phyloP scores from a whole-genome alignment of 495 filamentous ascomycete species.

The Hypoxylon fuscum region DNA sequence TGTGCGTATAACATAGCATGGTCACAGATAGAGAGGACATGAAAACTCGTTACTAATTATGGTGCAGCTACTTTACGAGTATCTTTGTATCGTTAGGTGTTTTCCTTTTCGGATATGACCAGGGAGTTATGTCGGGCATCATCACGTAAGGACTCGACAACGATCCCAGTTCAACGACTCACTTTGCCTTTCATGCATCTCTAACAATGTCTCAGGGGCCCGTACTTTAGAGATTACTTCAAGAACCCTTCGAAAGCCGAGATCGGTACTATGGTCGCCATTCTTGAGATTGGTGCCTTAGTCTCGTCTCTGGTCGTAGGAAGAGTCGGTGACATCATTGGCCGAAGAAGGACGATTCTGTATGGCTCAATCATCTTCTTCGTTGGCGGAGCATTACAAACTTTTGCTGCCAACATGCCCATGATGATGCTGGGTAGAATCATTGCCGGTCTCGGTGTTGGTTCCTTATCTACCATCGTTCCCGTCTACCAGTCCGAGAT shows the following conservation, averaged over 20 bases:
- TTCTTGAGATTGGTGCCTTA: constrained; percentile 92
- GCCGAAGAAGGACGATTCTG: constrained; percentile 87
- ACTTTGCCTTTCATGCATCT: constrained; percentile 17
- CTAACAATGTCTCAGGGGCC: constrained; percentile 65
- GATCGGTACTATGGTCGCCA: constrained; percentile 95
- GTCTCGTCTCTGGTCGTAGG: constrained; percentile 91
- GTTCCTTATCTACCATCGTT: constrained; percentile 94
- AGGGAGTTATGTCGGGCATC: constrained; percentile 99
- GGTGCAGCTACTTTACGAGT: constrained; percentile 88
- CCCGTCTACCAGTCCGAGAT: constrained; percentile 99
- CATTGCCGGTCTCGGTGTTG: constrained; percentile 92
- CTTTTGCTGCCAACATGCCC: constrained; percentile 79
- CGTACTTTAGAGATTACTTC: constrained; percentile 90
- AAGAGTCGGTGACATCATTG: constrained; percentile 88
- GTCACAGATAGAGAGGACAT: not conserved
- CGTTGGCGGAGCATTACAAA: constrained; percentile 86
- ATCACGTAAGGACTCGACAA: constrained; percentile 66
- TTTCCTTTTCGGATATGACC: constrained; percentile 98
- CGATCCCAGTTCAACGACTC: constrained; percentile 11
- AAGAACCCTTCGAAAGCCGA: constrained; percentile 82
- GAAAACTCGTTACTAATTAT: constrained; percentile 53
- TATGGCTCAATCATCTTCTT: constrained; percentile 95
- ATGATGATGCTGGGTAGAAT: constrained; percentile 95
- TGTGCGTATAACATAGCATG: constrained; percentile 80
- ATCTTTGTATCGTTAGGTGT: constrained; percentile 98